Evolutionary conservation across 495 filamentous ascomycete species (phyloP).

Genomic region (Gamarada debralockiae): DNA sequence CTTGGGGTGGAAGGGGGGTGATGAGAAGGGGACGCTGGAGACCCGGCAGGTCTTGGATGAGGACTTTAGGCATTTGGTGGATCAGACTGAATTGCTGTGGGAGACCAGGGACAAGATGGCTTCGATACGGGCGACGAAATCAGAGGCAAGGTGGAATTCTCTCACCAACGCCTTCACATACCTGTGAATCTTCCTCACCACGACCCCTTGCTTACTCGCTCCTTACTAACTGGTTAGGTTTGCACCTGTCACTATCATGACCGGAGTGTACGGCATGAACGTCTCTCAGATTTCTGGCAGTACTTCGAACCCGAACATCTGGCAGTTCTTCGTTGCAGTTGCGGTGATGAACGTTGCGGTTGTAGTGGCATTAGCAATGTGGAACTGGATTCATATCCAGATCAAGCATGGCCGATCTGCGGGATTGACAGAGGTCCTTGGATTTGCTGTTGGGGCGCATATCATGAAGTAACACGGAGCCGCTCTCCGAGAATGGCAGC

Average conservation of each 20-base stretch:
- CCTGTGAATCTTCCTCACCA: conserved; percentile 12
- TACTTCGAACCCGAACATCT: conserved; percentile 21
- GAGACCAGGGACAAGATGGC: conserved; percentile 20
- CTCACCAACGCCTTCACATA: conserved; percentile 27
- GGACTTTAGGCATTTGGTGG: conserved; percentile 27
- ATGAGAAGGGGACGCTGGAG: conserved; percentile 1
- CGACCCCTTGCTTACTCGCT: not conserved
- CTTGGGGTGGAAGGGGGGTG: conserved; percentile 15
- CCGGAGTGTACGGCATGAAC: conserved; percentile 28
- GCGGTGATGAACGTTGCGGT: conserved; percentile 19
- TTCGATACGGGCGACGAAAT: conserved; percentile 10
- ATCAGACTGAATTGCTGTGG: conserved; percentile 26
- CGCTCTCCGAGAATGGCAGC: too few relatives aligned
- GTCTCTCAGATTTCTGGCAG: conserved; percentile 22
- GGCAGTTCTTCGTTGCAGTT: conserved; percentile 28
- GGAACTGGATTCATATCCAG: conserved; percentile 20
- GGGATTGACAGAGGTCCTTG: conserved; percentile 17
- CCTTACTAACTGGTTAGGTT: conserved; percentile 10
- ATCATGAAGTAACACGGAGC: not conserved
- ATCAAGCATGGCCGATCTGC: conserved; percentile 9
- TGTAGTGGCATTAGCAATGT: conserved; percentile 10
- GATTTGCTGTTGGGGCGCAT: conserved; percentile 17
- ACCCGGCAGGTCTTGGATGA: conserved; percentile 15
- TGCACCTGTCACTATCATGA: conserved; percentile 25
- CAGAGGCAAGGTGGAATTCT: conserved; percentile 19